A percentile compares a stretch with the other conserved stretches of the same genome.
Evolutionary conservation across 352 stramenopile species (phyloP).

Genomic region (Globisporangium mamillatum): DNA sequence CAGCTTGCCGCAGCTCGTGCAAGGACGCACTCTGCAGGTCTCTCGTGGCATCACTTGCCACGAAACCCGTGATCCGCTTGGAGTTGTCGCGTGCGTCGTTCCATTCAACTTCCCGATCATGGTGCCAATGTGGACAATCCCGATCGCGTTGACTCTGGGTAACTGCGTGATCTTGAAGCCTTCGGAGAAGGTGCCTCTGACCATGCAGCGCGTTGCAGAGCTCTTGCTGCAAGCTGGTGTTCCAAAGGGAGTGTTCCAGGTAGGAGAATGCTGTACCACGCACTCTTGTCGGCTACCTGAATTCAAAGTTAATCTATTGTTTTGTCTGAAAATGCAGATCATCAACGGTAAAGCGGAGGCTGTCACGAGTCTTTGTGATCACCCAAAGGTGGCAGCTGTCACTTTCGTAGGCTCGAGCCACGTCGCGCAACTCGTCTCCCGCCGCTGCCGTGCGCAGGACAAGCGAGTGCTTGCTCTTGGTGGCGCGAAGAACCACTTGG

Average conservation of each 20-base stretch:
- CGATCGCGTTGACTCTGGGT: slow-evolving; percentile 95
- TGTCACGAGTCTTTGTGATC: slow-evolving; percentile 92
- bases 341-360: slow-evolving; percentile 91
- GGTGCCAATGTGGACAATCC: slow-evolving; percentile 97
- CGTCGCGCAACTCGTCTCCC: slow-evolving; percentile 92
- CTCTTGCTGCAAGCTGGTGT: slow-evolving; percentile 92
- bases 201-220: slow-evolving; percentile 87
- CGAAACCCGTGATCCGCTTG: slow-evolving; percentile 91
- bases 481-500: slow-evolving; percentile 97
- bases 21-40: slow-evolving; percentile 88
- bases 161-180: slow-evolving; percentile 98
- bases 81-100: slow-evolving; percentile 91
- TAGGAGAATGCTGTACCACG: slow-evolving; percentile 11
- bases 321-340: slow-evolving; percentile 49
- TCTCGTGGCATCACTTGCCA: slow-evolving; percentile 91
- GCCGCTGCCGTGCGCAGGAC: slow-evolving; percentile 85
- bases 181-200: slow-evolving; percentile 95
- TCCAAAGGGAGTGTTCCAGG: slow-evolving; percentile 93
- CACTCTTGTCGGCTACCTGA: not conserved
- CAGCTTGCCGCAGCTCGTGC: slow-evolving; percentile 87
- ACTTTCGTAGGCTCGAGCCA: slow-evolving; percentile 96
- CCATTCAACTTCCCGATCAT: slow-evolving; percentile 99
- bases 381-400: slow-evolving; percentile 81
- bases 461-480: slow-evolving; percentile 96
- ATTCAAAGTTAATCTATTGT: not conserved